phyloP scores from a whole-genome alignment of 805 yeast genomes.

The Cyberlindnera samutprakarnensis region DNA sequence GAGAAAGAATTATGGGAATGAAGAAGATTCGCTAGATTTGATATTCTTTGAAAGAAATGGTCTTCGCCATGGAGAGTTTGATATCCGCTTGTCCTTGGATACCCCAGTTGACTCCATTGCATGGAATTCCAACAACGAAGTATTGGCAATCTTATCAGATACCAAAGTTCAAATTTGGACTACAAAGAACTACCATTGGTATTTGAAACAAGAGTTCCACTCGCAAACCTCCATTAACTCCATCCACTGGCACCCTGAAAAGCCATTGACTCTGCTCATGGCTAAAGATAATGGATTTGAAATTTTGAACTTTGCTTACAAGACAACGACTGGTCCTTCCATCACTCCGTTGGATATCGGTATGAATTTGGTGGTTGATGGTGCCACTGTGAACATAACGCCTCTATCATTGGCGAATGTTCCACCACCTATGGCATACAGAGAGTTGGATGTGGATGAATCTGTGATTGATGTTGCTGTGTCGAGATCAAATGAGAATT shows the following conservation, averaged over 20 bases:
- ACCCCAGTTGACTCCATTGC: conserved; percentile 43
- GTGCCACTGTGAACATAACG: conserved; percentile 59
- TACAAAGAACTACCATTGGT: conserved; percentile 92
- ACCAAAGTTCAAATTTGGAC: conserved; percentile 83
- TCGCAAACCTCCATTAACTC: conserved; percentile 25
- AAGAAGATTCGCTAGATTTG: conserved; percentile 38
- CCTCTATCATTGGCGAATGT: conserved; percentile 81
- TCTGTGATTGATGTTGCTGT: conserved; percentile 62
- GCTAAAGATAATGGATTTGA: conserved; percentile 48
- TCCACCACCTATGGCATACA: conserved; percentile 87
- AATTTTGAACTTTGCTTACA: conserved; percentile 60
- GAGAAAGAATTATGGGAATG: conserved; percentile 31
- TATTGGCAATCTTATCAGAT: conserved; percentile 58
- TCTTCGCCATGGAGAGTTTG: conserved; percentile 80
- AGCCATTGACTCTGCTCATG: conserved; percentile 66
- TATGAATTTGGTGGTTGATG: conserved; percentile 76
- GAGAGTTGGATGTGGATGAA: conserved; percentile 50
- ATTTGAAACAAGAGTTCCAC: conserved; percentile 71
- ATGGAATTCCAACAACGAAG: conserved; percentile 81
- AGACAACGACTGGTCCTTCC: conserved; percentile 61
- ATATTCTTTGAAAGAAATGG: conserved; percentile 93
- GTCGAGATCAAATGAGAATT: conserved; percentile 46
- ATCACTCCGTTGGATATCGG: conserved; percentile 67
- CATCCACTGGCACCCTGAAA: conserved; percentile 83
- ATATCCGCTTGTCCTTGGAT: conserved; percentile 50